phyloP scores from a whole-genome alignment of 2,329 filamentous ascomycete species.

The Penicillium sp. region DNA sequence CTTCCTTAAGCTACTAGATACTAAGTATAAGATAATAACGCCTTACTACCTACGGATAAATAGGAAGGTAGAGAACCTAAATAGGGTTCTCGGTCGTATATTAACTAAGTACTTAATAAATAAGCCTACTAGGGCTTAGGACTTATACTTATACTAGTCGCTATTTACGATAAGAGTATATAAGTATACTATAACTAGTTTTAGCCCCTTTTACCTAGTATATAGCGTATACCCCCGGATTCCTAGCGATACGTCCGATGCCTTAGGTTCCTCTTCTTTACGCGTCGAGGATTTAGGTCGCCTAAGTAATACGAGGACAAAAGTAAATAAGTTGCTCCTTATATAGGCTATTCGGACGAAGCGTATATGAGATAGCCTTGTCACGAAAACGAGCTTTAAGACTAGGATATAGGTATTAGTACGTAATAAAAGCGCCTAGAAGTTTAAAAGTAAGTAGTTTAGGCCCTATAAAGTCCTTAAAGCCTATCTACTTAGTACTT shows the following conservation, averaged over 20 bases:
- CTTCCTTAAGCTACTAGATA: neutral
- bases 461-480: too few relatives aligned
- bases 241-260: too few relatives aligned
- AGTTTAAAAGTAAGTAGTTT: too few relatives aligned
- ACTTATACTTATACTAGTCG: slow-evolving; percentile 5
- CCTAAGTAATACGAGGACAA: neutral
- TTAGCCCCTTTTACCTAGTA: neutral
- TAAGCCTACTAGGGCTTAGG: slow-evolving; percentile 2
- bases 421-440: too few relatives aligned
- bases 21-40: neutral
- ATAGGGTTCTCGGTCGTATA: slow-evolving; percentile 1
- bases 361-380: neutral
- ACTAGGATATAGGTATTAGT: slow-evolving; percentile 2
- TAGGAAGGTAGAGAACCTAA: slow-evolving; percentile 8
- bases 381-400: slow-evolving; percentile 7
- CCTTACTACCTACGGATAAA: slow-evolving; percentile 7
- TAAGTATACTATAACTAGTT: neutral
- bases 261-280: neutral
- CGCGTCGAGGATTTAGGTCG: neutral
- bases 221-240: neutral
- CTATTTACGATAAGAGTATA: slow-evolving; percentile 1
- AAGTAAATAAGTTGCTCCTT: neutral
- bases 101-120: slow-evolving; percentile 9
- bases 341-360: neutral
- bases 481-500: too few relatives aligned